Conservation (phyloP, 169 alveolate genomes). For the Plasmodium blacklocki region DNA sequence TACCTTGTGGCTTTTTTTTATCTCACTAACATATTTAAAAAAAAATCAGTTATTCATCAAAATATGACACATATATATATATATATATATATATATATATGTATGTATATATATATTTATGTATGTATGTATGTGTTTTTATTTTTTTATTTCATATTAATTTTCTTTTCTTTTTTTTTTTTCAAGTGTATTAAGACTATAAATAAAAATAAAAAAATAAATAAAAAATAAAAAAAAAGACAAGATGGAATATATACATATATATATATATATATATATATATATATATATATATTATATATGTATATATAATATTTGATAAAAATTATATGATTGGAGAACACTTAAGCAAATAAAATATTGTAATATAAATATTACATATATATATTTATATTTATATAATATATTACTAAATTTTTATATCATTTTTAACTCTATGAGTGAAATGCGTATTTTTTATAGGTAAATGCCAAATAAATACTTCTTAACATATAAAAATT, state of each 20-base stretch:
- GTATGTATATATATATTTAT: too few species aligned
- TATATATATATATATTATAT: too few species aligned
- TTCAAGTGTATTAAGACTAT: constrained; percentile 5
- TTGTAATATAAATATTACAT: too few species aligned
- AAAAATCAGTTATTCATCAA: constrained; percentile 58
- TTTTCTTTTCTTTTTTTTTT: constrained; percentile 11
- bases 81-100: not conserved
- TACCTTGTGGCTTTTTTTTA: constrained; percentile 58
- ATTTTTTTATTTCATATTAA: constrained; percentile 9
- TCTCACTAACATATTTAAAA: constrained; percentile 56
- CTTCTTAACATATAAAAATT: too few species aligned
- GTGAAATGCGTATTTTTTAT: too few species aligned
- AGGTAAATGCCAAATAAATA: too few species aligned
- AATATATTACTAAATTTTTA: too few species aligned
- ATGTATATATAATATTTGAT: not conserved
- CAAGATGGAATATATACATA: not conserved
- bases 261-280: not conserved
- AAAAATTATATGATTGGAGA: too few species aligned
- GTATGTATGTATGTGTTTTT: not conserved
- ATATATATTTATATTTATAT: too few species aligned
- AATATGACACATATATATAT: constrained; percentile 7
- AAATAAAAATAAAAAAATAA: not conserved
- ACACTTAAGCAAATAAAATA: too few species aligned
- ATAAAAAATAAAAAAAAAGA: not conserved
- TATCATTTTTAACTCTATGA: too few species aligned